Percentiles rank a stretch among this genome's conserved stretches.
phyloP scores from a whole-genome alignment of 805 yeast genomes.

The Candida pseudoglaebosa region DNA sequence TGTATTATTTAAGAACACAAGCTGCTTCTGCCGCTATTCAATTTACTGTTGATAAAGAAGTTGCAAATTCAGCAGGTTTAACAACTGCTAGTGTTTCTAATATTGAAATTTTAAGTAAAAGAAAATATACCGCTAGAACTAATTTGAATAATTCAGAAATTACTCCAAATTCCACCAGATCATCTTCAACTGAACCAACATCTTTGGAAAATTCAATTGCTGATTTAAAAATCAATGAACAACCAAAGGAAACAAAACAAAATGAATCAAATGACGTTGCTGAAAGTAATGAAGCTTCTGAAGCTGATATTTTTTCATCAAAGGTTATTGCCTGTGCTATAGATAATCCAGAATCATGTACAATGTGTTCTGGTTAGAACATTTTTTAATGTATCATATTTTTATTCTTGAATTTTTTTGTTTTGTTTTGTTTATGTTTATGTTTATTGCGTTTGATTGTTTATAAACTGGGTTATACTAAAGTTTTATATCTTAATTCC shows the following conservation, averaged over 20 bases:
- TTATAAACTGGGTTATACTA: slow-evolving; percentile 3
- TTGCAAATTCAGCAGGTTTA: slow-evolving; percentile 36
- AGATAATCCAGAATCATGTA: slow-evolving; percentile 95
- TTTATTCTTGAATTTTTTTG: slow-evolving; percentile 5
- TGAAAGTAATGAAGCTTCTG: slow-evolving; percentile 29
- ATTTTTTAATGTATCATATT: slow-evolving; percentile 3
- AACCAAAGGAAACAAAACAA: slow-evolving; percentile 12
- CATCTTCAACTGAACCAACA: slow-evolving; percentile 38
- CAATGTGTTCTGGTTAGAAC: slow-evolving; percentile 93
- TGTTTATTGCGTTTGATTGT: slow-evolving; percentile 2
- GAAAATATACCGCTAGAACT: slow-evolving; percentile 29
- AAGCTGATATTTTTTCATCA: slow-evolving; percentile 83
- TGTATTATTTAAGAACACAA: slow-evolving; percentile 96
- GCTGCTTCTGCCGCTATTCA: slow-evolving; percentile 97
- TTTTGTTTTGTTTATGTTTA: slow-evolving; percentile 1
- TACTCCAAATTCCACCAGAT: slow-evolving; percentile 16
- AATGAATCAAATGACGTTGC: slow-evolving; percentile 11
- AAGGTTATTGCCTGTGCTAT: slow-evolving; percentile 96
- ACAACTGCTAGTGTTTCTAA: slow-evolving; percentile 28
- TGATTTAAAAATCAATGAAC: slow-evolving; percentile 36
- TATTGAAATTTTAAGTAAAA: slow-evolving; percentile 33
- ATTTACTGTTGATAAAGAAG: slow-evolving; percentile 53
- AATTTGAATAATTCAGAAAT: slow-evolving; percentile 19
- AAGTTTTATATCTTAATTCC: slow-evolving; percentile 1
- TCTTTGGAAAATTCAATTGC: slow-evolving; percentile 45